These are phyloP conservation scores for Tremella yokohamensis DNA, from an alignment of 768 basidiomycete genomes.

Conservation along the genomic window DNA sequence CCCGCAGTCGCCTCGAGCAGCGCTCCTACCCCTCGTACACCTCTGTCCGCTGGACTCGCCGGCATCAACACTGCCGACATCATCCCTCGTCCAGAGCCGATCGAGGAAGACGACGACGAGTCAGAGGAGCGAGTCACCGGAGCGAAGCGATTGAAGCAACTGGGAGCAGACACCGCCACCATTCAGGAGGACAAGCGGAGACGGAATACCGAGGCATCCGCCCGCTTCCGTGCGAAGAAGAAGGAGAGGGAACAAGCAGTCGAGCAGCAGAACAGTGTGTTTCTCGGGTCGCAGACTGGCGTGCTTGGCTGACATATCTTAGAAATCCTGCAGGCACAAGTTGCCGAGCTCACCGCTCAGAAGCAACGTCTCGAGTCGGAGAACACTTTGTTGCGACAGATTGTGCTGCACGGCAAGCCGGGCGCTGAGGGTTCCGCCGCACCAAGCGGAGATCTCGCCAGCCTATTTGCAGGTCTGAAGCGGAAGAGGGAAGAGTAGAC, in stretches of 20 bases:
- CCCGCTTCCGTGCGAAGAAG: constrained; percentile 50
- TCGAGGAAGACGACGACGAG: constrained; percentile 13
- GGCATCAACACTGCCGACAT: constrained; percentile 17
- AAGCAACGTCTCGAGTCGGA: constrained; percentile 42
- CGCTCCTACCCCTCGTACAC: constrained; percentile 6
- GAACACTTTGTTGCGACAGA: constrained; percentile 39
- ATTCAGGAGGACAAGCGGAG: constrained; percentile 49
- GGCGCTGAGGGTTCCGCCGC: constrained; percentile 1
- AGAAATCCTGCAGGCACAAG: constrained; percentile 43
- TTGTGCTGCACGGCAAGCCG: constrained; percentile 25
- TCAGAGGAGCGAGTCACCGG: constrained; percentile 26
- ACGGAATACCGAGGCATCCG: constrained; percentile 49
- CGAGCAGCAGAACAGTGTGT: constrained; percentile 40
- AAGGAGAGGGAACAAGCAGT: constrained; percentile 50
- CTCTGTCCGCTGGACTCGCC: constrained; percentile 6
- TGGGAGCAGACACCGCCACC: constrained; percentile 34
- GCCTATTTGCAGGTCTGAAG: constrained; percentile 14
- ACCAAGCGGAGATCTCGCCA: constrained; percentile 12
- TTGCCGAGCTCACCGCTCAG: constrained; percentile 31
- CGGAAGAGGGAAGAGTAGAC: constrained; percentile 17
- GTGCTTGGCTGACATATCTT: constrained; percentile 10
- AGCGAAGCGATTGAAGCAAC: constrained; percentile 40
- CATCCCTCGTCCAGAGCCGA: constrained; percentile 14
- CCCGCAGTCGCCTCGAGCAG: constrained; percentile 7
- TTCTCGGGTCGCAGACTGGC: neutral